Base-by-base conservation (phyloP, 345 rosid genomes). In the Punica granatum region DNA sequence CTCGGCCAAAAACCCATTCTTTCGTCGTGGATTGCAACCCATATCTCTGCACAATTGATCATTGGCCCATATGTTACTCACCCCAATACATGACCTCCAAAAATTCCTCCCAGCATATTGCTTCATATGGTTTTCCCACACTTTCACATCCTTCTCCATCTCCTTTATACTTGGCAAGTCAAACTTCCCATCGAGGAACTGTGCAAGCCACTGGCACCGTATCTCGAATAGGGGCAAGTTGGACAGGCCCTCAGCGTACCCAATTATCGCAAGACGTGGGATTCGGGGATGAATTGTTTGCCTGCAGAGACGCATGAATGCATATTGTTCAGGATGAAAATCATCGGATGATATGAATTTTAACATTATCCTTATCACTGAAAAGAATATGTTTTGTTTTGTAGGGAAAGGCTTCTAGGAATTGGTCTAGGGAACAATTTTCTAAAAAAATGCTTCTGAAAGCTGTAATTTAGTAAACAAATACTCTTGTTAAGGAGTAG, bases 11-110 rank as follows among this genome's bases (percentile, higher is more conserved):
- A 75, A 25, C 9, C 75, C 77, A 16, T 68, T 79, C 77, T 75
- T 75, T 44, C 82, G 41, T 26, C 31, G 43, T 0, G 69, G 77
- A 19, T 75, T 70, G 66, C 73, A n/a, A 13, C 75, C 71, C 75
- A 79, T 75, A 33, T 73, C 79, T 43, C 35, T 67, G 82, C 82
- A 79, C 10, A 73, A 36, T 53, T 67, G 77, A 42, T 68, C 79
- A 28, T 75, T 73, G 39, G 73, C 73, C 75, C 77, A 79, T 34
- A 75, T 60, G 65, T 67, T 73, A 18, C 54, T 33, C 10, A 72
- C 32, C 28, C 67, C 67, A 28, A 79, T 71, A 64, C 79, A 73
- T 12, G 63, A 73, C 37, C 71, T 73, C 32, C 69, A 21, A 41
- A 72, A 70, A 32, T 65, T 43, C 44, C n/a, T 32, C 1, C 67